These are phyloP conservation scores for Aspergillus sclerotialis DNA, from an alignment of 2,329 filamentous ascomycete genomes.

Conservation along the genomic window DNA sequence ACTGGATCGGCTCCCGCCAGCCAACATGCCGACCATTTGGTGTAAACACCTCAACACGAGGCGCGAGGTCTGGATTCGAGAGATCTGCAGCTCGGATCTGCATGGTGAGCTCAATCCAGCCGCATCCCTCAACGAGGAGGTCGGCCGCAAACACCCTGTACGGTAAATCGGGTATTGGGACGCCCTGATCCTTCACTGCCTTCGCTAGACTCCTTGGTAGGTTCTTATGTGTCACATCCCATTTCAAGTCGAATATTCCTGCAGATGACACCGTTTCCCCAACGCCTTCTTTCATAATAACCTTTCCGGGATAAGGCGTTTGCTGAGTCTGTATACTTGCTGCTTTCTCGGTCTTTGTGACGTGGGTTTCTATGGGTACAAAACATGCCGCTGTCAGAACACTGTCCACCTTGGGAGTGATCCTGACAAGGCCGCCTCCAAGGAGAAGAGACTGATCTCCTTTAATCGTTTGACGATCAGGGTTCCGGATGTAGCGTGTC, in stretches of 20 bases:
- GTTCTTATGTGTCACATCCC: conserved; percentile 76
- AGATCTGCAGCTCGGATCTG: conserved; percentile 61
- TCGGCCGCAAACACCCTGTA: conserved; percentile 76
- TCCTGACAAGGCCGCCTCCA: conserved; percentile 77
- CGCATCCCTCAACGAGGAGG: conserved; percentile 82
- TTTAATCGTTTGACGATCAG: conserved; percentile 66
- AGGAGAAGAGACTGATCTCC: conserved; percentile 74
- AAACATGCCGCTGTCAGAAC: conserved; percentile 81
- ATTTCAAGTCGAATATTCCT: conserved; percentile 65
- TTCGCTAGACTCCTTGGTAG: conserved; percentile 66
- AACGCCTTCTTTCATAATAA: conserved; percentile 55
- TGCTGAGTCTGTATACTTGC: conserved; percentile 62
- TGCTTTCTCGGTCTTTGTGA: conserved; percentile 75
- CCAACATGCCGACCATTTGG: conserved; percentile 78
- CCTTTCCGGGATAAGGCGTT: conserved; percentile 53
- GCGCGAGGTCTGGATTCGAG: conserved; percentile 36
- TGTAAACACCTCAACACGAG: conserved; percentile 71
- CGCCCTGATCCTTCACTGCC: conserved; percentile 58
- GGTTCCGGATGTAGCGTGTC: conserved; percentile 60
- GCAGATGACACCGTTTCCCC: conserved; percentile 59
- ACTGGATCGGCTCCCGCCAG: conserved; percentile 24
- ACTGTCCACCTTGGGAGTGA: conserved; percentile 65
- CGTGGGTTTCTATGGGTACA: conserved; percentile 67
- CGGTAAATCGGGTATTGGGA: conserved; percentile 48
- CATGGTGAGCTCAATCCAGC: conserved; percentile 82